Evolutionary conservation across 2,329 filamentous ascomycete species (phyloP), one percentile per base, ranked within the genome.

Genomic region (Salinomyces thailandicus): DNA sequence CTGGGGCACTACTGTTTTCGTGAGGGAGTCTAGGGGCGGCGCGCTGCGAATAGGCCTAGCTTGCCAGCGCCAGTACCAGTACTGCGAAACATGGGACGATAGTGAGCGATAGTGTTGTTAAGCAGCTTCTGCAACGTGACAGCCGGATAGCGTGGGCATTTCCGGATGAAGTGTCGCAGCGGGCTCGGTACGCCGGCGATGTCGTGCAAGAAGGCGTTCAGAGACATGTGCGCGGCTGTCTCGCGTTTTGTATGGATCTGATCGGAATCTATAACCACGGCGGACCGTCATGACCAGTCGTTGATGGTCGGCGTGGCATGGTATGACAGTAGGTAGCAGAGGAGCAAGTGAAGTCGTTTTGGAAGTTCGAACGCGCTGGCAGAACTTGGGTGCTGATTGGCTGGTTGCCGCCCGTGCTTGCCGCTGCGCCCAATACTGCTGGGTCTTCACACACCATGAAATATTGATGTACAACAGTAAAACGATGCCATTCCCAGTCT

Each of bases 171-270:
- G 19, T 28, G 33, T 26, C 18, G 20, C 27, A 19, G 9, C 17
- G 13, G 24, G 7, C 26, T 36, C 33, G 32, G 36, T 39, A 39
- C 37, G 37, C 37, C 31, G 24, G 30, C 13, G 26, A 34, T 14
- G 31, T 33, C 33, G 33, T 31, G 18, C 37, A 31, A 14, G 14
- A 31, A 15, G 5, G 12, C 12, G n/a, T n/a, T 20, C 18, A 19
- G 17, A 22, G 14, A 27, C 35, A 37, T 15, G 20, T 16, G 17
- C 28, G 35, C 27, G 35, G 18, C 18, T 22, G 28, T 32, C n/a
- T 15, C 5, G 29, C 32, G 18, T 32, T 26, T 30, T 3, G 5
- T 3, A 22, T 24, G 18, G 31, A 33, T 8, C 6, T 18, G 16
- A 18, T 19, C 15, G 11, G 11, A 7, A 5, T 7, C 17, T n/a